phyloP scores from a whole-genome alignment of 1,139 yeast species.

The Hansenula lynferdii region DNA sequence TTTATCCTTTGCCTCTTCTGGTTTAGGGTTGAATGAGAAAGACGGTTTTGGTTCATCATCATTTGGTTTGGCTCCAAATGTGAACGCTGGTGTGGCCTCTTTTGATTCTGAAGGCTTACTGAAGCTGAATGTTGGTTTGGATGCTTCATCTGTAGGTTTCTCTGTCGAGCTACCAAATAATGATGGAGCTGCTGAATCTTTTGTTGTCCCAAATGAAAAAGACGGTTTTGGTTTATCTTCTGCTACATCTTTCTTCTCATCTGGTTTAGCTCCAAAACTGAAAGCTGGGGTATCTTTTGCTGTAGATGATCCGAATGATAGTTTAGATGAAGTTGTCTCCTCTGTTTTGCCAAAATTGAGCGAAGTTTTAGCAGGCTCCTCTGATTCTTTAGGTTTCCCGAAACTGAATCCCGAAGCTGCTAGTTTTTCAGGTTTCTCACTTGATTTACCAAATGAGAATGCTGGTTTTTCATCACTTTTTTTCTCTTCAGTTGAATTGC shows the following conservation, averaged over 20 bases:
- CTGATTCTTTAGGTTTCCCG: too few species aligned
- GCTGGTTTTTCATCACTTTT: slow-evolving; percentile 4
- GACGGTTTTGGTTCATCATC: background rate
- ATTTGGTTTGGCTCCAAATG: slow-evolving; percentile 1
- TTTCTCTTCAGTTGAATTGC: background rate
- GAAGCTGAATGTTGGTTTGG: background rate
- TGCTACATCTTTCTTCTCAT: background rate
- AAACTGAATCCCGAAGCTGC: too few species aligned
- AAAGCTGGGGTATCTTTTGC: too few species aligned
- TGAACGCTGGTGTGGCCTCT: slow-evolving; percentile 1
- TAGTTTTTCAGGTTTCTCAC: too few species aligned
- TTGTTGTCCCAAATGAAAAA: slow-evolving; percentile 2
- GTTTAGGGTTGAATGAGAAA: background rate
- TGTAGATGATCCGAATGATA: too few species aligned
- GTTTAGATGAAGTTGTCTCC: too few species aligned
- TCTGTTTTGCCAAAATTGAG: too few species aligned
- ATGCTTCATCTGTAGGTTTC: background rate
- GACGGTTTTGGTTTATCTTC: slow-evolving; percentile 5
- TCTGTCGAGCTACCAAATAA: background rate
- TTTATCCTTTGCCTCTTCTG: background rate
- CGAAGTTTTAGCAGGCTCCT: too few species aligned
- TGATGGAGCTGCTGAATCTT: background rate
- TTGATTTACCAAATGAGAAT: slow-evolving; percentile 1
- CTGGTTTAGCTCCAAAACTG: slow-evolving; percentile 1
- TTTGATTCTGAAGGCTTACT: too few species aligned